phyloP scores from a whole-genome alignment of 352 stramenopile genomes.

The Globisporangium megalacanthum region DNA sequence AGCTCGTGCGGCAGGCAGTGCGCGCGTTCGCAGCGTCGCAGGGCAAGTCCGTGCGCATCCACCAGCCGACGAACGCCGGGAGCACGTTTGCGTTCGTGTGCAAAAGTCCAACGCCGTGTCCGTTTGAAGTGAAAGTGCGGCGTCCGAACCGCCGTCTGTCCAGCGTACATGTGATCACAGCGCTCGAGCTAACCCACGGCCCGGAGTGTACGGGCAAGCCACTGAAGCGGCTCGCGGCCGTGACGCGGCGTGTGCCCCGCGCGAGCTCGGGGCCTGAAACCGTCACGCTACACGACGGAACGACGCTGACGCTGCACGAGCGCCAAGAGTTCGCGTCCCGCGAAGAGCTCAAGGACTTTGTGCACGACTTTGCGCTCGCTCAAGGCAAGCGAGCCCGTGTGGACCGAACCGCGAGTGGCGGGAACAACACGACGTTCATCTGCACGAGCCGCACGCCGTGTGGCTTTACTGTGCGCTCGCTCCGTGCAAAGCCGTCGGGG shows the following conservation, averaged over 20 bases:
- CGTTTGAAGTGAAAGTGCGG: slow-evolving; percentile 35
- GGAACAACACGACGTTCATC: slow-evolving; percentile 47
- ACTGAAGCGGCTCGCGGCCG: slow-evolving; percentile 1
- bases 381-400: slow-evolving; percentile 37
- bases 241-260: background rate
- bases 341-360: slow-evolving; percentile 30
- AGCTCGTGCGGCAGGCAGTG: slow-evolving; percentile 29
- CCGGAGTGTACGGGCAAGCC: slow-evolving; percentile 24
- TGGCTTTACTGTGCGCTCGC: slow-evolving; percentile 31
- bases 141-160: slow-evolving; percentile 4
- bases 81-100: slow-evolving; percentile 48
- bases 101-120: slow-evolving; percentile 34
- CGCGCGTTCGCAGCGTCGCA: slow-evolving; percentile 37
- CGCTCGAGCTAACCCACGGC: slow-evolving; percentile 25
- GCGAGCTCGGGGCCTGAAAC: background rate
- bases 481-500: slow-evolving; percentile 3
- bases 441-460: slow-evolving; percentile 41
- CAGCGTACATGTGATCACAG: slow-evolving; percentile 8
- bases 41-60: slow-evolving; percentile 29
- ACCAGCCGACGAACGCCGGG: slow-evolving; percentile 32
- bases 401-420: slow-evolving; percentile 29
- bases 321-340: slow-evolving; percentile 31
- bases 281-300: slow-evolving; percentile 17
- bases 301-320: slow-evolving; percentile 24
- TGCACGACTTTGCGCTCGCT: slow-evolving; percentile 46